Conservation (phyloP, 2,329 filamentous ascomycete genomes). For the Xylariaceae sp. region DNA sequence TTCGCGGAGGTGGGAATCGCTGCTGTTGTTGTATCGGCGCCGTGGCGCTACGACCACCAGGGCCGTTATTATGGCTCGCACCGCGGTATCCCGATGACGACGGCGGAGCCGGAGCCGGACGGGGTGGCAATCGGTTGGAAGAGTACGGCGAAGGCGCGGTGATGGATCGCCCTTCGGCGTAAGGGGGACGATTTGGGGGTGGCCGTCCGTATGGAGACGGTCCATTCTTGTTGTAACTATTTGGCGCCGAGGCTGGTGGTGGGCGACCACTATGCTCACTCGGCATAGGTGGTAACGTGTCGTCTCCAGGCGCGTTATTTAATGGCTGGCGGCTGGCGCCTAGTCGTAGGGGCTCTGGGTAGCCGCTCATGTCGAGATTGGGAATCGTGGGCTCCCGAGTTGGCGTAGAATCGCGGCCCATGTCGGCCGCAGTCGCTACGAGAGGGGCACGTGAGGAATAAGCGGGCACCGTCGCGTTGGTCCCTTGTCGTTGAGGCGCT, state of each 20-base stretch:
- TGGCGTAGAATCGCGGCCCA: slow-evolving; percentile 46
- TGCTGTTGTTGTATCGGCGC: slow-evolving; percentile 32
- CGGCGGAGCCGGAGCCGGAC: slow-evolving; percentile 33
- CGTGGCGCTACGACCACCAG: slow-evolving; percentile 37
- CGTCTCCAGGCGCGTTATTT: slow-evolving; percentile 24
- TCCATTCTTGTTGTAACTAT: slow-evolving; percentile 21
- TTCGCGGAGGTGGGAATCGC: slow-evolving; percentile 38
- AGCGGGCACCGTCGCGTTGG: slow-evolving; percentile 49
- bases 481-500: slow-evolving; percentile 36
- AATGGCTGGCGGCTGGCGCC: slow-evolving; percentile 24
- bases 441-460: slow-evolving; percentile 61
- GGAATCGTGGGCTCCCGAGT: slow-evolving; percentile 37
- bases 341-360: slow-evolving; percentile 31
- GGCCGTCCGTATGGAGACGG: slow-evolving; percentile 4
- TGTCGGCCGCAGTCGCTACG: slow-evolving; percentile 52
- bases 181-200: slow-evolving; percentile 14
- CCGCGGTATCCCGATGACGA: slow-evolving; percentile 17
- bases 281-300: slow-evolving; percentile 30
- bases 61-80: slow-evolving; percentile 17
- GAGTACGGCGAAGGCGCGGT: slow-evolving; percentile 31
- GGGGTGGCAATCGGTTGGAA: slow-evolving; percentile 21
- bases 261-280: slow-evolving; percentile 31
- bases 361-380: slow-evolving; percentile 28
- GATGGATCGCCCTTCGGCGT: slow-evolving; percentile 29
- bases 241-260: slow-evolving; percentile 25